These are phyloP conservation scores for Pestalotiopsis sp. DNA, from an alignment of 2,329 filamentous ascomycete genomes.

Conservation along the genomic window DNA sequence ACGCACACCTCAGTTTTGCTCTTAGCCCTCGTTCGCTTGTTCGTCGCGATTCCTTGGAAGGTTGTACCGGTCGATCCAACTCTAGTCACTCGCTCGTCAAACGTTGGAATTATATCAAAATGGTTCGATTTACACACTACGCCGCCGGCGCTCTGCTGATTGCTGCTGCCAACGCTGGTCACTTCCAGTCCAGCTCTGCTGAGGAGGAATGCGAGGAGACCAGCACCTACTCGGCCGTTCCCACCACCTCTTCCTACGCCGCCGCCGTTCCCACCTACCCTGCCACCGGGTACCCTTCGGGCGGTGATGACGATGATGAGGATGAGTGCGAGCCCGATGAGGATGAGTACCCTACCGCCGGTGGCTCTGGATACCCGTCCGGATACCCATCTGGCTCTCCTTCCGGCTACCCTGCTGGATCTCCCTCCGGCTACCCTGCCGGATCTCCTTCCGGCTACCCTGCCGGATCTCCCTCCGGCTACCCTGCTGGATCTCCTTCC, in stretches of 20 bases:
- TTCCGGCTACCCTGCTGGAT: conserved; percentile 4
- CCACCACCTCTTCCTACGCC: conserved; percentile 8
- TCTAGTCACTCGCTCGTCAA: conserved; percentile 34
- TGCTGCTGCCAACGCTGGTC: conserved; percentile 27
- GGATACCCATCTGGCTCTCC: neutral
- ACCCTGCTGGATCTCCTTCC: conserved; percentile 28
- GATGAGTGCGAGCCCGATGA: conserved; percentile 6
- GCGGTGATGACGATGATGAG: conserved; percentile 1
- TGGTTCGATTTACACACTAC: conserved; percentile 35
- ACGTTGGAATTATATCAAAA: conserved; percentile 21
- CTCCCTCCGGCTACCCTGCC: conserved; percentile 29
- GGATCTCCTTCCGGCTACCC: conserved; percentile 27
- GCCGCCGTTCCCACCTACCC: neutral
- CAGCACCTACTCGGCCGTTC: neutral
- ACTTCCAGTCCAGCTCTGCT: conserved; percentile 8
- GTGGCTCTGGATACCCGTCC: neutral
- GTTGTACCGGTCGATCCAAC: conserved; percentile 23
- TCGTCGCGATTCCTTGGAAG: conserved; percentile 16
- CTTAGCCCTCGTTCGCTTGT: conserved; percentile 6
- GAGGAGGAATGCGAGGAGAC: conserved; percentile 13
- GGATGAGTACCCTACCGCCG: conserved; percentile 1
- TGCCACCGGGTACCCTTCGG: neutral
- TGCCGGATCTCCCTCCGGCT: neutral
- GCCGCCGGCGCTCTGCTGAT: conserved; percentile 32
- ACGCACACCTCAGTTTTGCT: conserved; percentile 12